A percentile compares a stretch with the other conserved stretches of the same genome.
phyloP scores from a whole-genome alignment of 305 asterid species.

The Salvia sclarea region DNA sequence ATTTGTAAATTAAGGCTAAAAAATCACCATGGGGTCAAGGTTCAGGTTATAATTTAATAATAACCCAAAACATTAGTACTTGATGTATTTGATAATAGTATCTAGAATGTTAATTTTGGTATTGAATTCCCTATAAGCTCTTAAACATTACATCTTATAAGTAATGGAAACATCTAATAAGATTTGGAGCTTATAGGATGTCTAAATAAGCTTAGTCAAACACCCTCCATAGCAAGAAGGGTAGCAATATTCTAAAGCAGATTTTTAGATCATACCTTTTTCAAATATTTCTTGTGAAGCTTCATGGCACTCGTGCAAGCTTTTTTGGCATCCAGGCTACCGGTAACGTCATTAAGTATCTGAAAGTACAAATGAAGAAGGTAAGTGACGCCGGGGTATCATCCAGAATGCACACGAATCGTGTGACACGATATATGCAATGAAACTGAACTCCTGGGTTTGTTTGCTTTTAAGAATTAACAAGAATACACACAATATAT shows the following conservation, averaged over 20 bases:
- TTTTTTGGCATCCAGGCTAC: conserved; percentile 81
- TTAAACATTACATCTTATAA: no score
- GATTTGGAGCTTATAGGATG: no score
- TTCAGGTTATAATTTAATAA: no score
- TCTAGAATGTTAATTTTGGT: no score
- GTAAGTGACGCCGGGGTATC: neutral
- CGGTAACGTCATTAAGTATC: conserved; percentile 91
- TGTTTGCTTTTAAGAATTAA: no score
- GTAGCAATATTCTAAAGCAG: neutral
- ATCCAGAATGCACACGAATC: conserved; percentile 18
- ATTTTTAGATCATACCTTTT: conserved; percentile 52
- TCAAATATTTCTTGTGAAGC: conserved; percentile 91
- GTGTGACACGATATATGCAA: neutral
- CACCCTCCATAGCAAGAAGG: neutral
- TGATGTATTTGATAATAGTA: no score
- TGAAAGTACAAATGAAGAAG: conserved; percentile 31
- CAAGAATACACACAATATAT: no score
- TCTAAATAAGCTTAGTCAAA: neutral
- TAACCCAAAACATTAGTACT: no score
- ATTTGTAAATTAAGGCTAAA: no score
- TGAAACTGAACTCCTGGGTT: neutral
- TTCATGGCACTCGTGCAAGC: conserved; percentile 89
- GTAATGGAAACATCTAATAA: no score
- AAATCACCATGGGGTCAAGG: no score
- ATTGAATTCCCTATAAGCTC: no score